Percentiles rank a stretch among this genome's conserved stretches.
Evolutionary conservation across 371 early-diverging fungal species (phyloP).

Genomic region (Mucor saturninus): DNA sequence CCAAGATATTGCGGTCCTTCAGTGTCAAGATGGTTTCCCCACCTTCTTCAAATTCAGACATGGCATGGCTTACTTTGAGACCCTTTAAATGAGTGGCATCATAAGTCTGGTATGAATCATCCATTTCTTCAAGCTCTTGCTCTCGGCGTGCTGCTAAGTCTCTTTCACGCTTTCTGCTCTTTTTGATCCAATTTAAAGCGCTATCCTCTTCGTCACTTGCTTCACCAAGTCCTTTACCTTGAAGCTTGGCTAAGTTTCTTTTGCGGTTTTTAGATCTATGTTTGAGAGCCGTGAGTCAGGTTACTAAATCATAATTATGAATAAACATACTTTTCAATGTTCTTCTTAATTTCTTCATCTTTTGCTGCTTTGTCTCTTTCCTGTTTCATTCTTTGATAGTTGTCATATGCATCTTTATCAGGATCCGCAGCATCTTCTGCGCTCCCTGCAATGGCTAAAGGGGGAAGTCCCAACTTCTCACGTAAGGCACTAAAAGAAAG

Average conservation of each 20-base stretch:
- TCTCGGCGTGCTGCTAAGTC: constrained; percentile 59
- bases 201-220: constrained; percentile 64
- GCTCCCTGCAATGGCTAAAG: constrained; percentile 54
- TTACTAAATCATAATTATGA: not conserved
- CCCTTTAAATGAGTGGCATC: constrained; percentile 69
- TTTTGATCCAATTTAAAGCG: constrained; percentile 69
- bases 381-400: constrained; percentile 60
- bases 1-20: constrained; percentile 81
- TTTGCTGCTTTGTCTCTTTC: constrained; percentile 53
- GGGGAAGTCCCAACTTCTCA: constrained; percentile 72
- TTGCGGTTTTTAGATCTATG: constrained; percentile 62
- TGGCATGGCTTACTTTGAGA: constrained; percentile 76
- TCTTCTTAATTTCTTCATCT: constrained; percentile 53
- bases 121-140: constrained; percentile 53
- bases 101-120: constrained; percentile 43
- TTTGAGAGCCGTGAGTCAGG: not conserved
- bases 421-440: constrained; percentile 46
- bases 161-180: constrained; percentile 53
- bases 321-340: constrained; percentile 58
- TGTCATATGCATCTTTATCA: constrained; percentile 66
- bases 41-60: constrained; percentile 74
- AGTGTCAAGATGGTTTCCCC: constrained; percentile 86
- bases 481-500: constrained; percentile 58
- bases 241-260: constrained; percentile 60
- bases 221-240: constrained; percentile 77